phyloP scores from a whole-genome alignment of 345 rosid genomes.

The Mallotus nudiflorus region DNA sequence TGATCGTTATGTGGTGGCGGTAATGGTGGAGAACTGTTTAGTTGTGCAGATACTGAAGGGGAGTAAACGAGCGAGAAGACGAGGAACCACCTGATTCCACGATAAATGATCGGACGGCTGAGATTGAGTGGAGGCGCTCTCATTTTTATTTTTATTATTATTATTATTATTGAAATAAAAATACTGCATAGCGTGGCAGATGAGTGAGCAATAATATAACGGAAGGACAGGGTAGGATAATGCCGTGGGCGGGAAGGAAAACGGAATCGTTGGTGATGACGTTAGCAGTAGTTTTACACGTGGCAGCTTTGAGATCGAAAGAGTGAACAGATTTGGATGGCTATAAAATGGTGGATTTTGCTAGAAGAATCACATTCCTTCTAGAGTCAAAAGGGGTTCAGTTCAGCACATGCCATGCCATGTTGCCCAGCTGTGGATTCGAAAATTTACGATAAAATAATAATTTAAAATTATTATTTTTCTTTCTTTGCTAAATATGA shows the following conservation, averaged over 20 bases:
- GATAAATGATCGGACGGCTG: constrained; percentile 12
- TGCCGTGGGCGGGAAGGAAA: constrained; percentile 16
- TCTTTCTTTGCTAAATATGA: too few relatives aligned
- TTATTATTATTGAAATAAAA: too few relatives aligned
- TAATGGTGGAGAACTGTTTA: too few relatives aligned
- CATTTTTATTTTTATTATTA: neutral
- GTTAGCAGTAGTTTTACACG: neutral
- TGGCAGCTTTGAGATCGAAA: neutral
- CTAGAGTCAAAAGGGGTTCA: neutral
- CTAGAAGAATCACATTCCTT: neutral
- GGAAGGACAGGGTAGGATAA: neutral
- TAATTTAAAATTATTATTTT: too few relatives aligned
- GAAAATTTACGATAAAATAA: too few relatives aligned
- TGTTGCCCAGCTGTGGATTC: too few relatives aligned
- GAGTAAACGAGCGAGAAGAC: neutral
- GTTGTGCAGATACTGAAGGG: neutral
- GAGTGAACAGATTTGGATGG: too few relatives aligned
- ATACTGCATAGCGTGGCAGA: neutral
- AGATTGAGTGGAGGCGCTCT: neutral
- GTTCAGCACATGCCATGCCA: too few relatives aligned
- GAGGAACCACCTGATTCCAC: neutral
- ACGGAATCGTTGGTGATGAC: neutral
- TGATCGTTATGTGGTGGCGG: too few relatives aligned
- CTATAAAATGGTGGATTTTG: neutral
- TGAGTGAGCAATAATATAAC: too few relatives aligned